A percentile compares a stretch with the other conserved stretches of the same genome.
Evolutionary conservation across 148 eudicot species (phyloP).

Genomic region (Selenicereus undatus): DNA sequence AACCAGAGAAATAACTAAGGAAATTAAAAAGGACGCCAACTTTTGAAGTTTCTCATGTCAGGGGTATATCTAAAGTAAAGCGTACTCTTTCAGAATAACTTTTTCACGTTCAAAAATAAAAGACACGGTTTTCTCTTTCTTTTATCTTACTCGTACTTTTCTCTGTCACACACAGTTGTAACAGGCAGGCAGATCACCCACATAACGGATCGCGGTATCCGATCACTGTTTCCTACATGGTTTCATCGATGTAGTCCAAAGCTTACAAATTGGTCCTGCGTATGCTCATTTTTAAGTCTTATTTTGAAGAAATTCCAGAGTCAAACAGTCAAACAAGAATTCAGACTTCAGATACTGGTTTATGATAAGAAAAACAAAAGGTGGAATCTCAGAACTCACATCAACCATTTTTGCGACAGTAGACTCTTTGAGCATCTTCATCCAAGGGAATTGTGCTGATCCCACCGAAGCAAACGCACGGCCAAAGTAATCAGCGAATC

Average conservation of each 20-base stretch:
- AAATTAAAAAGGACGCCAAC: not conserved
- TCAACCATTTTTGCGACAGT: constrained; percentile 48
- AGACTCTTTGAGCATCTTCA: constrained; percentile 56
- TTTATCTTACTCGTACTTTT: not conserved
- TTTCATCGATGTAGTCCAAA: not conserved
- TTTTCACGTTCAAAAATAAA: not conserved
- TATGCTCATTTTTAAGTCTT: not conserved
- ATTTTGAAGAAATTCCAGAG: not conserved
- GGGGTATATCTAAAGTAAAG: not conserved
- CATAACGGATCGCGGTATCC: not conserved
- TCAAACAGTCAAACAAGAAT: not conserved
- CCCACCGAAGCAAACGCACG: constrained; percentile 48
- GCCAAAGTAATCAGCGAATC: constrained; percentile 62
- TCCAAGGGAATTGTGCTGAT: constrained; percentile 61
- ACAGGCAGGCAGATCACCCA: not conserved
- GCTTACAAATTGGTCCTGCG: not conserved
- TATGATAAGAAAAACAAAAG: not conserved
- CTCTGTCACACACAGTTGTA: not conserved
- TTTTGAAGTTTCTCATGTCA: not conserved
- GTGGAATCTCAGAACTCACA: constrained; percentile 30
- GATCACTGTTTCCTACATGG: not conserved
- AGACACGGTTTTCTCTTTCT: not conserved
- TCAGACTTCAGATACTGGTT: not conserved
- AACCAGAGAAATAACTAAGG: not conserved
- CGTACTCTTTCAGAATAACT: not conserved